Evolutionary conservation across 495 filamentous ascomycete genomes (phyloP), one percentile per base, ranked within the genome.

Genomic region (Penicillium chermesinum): DNA sequence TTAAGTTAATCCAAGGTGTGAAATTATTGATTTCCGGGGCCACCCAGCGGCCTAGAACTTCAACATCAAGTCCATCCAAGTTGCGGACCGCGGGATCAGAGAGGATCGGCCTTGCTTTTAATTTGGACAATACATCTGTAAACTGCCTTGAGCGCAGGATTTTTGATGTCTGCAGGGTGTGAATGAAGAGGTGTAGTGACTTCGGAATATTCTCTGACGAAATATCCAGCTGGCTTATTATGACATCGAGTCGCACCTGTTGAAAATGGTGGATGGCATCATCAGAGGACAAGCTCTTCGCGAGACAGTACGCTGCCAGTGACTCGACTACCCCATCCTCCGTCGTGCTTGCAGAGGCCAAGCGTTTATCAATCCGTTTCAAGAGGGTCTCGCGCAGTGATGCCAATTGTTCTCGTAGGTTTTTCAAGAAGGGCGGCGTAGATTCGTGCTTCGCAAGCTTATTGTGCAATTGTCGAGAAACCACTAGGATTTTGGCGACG

Each of bases 1-100:
- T 89, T 52, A 94, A 79, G 22, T 89, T 82, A 39, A 95, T 86
- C 71, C 89, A 96, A 0, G 93, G 94, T 0, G 83, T 94, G 65
- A 94, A 97, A 41, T 85, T 87, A 22, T 77, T 78, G 22, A 96
- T 85, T 41, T 95, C 89, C 10, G 89, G 81, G 5, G 87, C 78
- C 32, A 94, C 83, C 88, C 88, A 96, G 33, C 79, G 75, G 43
- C 81, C 83, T 53, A 91, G 81, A 27, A 93, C 63, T 55, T 94
- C 90, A n/a, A 98, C 67, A 30, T 87, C 78, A 7, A 96, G 69
- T 3, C 86, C 87, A 39, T 85, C 78, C 16, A 93, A 50, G 0
- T 59, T 66, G 22, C 71, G 71, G 10, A 96, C 64, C 10, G 85
- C 79, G 7, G 76, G 69, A 54, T 93, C 85, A 8, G 80, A 76